Base-by-base conservation (phyloP, 2,329 filamentous ascomycete species). In the Hawksworthiomyces lignivorus region DNA sequence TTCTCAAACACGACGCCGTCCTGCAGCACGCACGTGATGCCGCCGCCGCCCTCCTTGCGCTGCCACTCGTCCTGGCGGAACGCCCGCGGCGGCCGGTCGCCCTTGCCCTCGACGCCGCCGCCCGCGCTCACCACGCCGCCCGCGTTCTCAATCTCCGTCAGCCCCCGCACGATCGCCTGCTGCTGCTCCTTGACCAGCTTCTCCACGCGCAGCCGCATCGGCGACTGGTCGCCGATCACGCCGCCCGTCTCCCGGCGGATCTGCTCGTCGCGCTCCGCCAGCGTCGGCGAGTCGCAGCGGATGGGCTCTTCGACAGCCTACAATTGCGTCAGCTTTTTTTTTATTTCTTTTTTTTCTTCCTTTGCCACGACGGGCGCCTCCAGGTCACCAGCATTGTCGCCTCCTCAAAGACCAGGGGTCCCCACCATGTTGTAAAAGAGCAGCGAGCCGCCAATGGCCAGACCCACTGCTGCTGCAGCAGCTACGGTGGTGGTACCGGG, bases 181-280 rank as follows among this genome's bases (percentile, higher is more conserved):
- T 98, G 92, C 56, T 97, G 87, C 54, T 88, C 78, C 62, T 92
- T 92, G 63, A 97, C 94, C 60, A 97, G 85, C 55, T 86, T 80
- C 65, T 98, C 92, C 92, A 98, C 97, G 49, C 90, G 87, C 44
- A 98, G 74, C 42, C 92, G 88, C 90, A 98, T 97, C 2, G 92
- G 89, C 12, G 90, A 96, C 54, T 80, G 71, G 44, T 81, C 74
- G 36, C 73, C 82, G 37, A 97, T 74, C n/a, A 37, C 36, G 45
- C 48, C 49, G 49, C 80, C 78, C 43, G 78, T 75, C 61, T 92
- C 84, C 48, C 84, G 81, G 65, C 92, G 95, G 52, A 78, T 75
- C 48, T 87, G 73, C 50, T 77, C 80, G 62, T 97, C 92, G 54
- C 86, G 80, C 58, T 95, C 86, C 54, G 87, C 88, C 52, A 96